Percentiles rank a stretch among this genome's conserved stretches.
phyloP scores from a whole-genome alignment of 192 early-diverging fungal genomes.

The Coemansia sp. region DNA sequence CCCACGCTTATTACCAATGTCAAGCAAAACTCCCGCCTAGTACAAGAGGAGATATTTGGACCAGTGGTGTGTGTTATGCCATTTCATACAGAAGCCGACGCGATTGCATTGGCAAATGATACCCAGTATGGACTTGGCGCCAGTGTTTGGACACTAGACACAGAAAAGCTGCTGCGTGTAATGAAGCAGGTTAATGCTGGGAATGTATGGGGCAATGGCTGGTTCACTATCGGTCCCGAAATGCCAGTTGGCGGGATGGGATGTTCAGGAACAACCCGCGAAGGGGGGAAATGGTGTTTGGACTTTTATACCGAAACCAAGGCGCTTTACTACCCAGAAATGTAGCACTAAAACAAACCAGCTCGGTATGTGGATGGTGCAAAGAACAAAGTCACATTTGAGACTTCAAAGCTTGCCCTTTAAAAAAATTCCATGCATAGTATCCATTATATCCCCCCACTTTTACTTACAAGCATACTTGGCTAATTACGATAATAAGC shows the following conservation, averaged over 20 bases:
- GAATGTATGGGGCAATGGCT: constrained; percentile 78
- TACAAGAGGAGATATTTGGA: constrained; percentile 85
- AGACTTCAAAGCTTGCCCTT: not conserved
- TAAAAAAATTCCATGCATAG: not conserved
- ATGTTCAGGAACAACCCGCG: constrained; percentile 58
- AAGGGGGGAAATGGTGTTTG: constrained; percentile 62
- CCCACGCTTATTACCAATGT: constrained; percentile 71
- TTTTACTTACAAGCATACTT: too few species aligned
- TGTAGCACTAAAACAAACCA: not conserved
- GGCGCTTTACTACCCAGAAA: constrained; percentile 14
- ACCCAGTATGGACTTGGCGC: constrained; percentile 75
- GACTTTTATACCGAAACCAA: constrained; percentile 67
- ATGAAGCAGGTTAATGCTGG: constrained; percentile 64
- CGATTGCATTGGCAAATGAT: constrained; percentile 64
- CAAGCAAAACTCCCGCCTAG: constrained; percentile 53
- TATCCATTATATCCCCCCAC: too few species aligned
- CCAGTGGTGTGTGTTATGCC: constrained; percentile 75
- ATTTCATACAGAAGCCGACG: constrained; percentile 74
- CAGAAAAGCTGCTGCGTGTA: constrained; percentile 57
- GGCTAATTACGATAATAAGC: too few species aligned
- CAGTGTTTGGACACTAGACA: constrained; percentile 70
- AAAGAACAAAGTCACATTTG: not conserved
- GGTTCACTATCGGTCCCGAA: constrained; percentile 37
- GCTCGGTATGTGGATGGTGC: not conserved
- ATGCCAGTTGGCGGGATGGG: constrained; percentile 80